Evolutionary conservation across 2,329 filamentous ascomycete species (phyloP).

Genomic region (Clonostachys byssicola): DNA sequence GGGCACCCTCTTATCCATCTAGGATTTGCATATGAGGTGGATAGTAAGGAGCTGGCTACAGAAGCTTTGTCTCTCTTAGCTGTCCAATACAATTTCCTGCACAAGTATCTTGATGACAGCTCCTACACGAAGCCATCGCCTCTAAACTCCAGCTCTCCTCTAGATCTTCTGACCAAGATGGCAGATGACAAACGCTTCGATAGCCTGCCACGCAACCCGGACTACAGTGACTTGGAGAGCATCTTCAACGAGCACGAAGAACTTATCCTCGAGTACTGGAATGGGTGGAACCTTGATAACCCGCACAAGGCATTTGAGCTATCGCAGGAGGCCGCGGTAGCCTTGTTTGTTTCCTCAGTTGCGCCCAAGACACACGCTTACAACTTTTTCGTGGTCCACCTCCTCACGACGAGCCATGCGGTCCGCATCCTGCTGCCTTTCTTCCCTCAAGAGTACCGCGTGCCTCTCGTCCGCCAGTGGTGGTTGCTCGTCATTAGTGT

Average conservation of each 20-base stretch:
- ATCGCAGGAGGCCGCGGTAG: slow-evolving; percentile 59
- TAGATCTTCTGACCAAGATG: slow-evolving; percentile 69
- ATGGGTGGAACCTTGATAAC: slow-evolving; percentile 72
- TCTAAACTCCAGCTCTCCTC: slow-evolving; percentile 56
- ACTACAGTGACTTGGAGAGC: slow-evolving; percentile 57
- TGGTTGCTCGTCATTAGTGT: slow-evolving; percentile 78
- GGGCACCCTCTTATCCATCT: slow-evolving; percentile 92
- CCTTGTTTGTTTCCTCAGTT: slow-evolving; percentile 59
- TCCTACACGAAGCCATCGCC: slow-evolving; percentile 64
- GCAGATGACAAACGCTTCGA: slow-evolving; percentile 67
- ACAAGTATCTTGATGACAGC: slow-evolving; percentile 68
- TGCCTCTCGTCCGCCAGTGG: slow-evolving; percentile 77
- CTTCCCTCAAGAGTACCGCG: slow-evolving; percentile 68
- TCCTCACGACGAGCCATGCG: slow-evolving; percentile 83
- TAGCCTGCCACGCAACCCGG: slow-evolving; percentile 54
- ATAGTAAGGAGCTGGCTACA: slow-evolving; percentile 80
- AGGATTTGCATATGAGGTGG: slow-evolving; percentile 88
- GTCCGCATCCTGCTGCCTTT: slow-evolving; percentile 80
- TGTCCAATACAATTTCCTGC: slow-evolving; percentile 53
- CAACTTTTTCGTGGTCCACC: slow-evolving; percentile 79
- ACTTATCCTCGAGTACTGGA: slow-evolving; percentile 82
- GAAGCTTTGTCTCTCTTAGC: slow-evolving; percentile 74
- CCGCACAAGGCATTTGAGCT: slow-evolving; percentile 72
- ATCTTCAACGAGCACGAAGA: slow-evolving; percentile 68
- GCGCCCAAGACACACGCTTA: slow-evolving; percentile 58